Evolutionary conservation across 1,284 basidiomycete species (phyloP).

Genomic region (Ceratobasidium sp.): DNA sequence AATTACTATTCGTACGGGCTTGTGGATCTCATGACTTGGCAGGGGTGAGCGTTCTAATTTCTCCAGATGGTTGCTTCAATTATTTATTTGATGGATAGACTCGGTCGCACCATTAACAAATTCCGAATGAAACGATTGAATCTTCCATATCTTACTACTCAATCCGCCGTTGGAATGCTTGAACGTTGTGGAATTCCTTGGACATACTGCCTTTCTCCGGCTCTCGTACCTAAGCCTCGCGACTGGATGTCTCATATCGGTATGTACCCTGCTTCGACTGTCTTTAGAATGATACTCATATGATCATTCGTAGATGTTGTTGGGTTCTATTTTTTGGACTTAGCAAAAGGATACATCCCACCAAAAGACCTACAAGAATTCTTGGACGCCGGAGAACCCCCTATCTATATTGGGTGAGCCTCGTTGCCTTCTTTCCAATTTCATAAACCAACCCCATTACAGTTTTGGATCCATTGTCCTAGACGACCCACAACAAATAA

Average conservation of each 20-base stretch:
- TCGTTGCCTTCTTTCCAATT: background rate
- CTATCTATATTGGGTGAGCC: conserved; percentile 71
- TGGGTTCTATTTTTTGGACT: conserved; percentile 74
- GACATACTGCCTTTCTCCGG: conserved; percentile 78
- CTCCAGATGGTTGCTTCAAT: background rate
- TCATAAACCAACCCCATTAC: background rate
- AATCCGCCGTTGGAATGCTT: conserved; percentile 67
- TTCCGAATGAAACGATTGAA: conserved; percentile 70
- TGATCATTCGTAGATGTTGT: conserved; percentile 64
- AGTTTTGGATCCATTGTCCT: conserved; percentile 77
- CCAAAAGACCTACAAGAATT: conserved; percentile 65
- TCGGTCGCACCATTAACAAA: conserved; percentile 72
- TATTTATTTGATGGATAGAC: conserved; percentile 55
- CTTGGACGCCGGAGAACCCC: conserved; percentile 66
- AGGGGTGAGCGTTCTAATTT: conserved; percentile 62
- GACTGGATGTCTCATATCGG: conserved; percentile 75
- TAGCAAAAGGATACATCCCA: conserved; percentile 66
- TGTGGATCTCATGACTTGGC: conserved; percentile 71
- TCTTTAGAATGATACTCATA: background rate
- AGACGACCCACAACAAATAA: conserved; percentile 70
- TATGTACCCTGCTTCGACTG: conserved; percentile 52
- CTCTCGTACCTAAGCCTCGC: conserved; percentile 72
- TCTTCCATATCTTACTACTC: conserved; percentile 64
- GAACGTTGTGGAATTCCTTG: conserved; percentile 74
- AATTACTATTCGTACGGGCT: conserved; percentile 71